A percentile compares a stretch with the other conserved stretches of the same genome.
phyloP scores from a whole-genome alignment of 352 stramenopile species.

The Albugo laibachii region DNA sequence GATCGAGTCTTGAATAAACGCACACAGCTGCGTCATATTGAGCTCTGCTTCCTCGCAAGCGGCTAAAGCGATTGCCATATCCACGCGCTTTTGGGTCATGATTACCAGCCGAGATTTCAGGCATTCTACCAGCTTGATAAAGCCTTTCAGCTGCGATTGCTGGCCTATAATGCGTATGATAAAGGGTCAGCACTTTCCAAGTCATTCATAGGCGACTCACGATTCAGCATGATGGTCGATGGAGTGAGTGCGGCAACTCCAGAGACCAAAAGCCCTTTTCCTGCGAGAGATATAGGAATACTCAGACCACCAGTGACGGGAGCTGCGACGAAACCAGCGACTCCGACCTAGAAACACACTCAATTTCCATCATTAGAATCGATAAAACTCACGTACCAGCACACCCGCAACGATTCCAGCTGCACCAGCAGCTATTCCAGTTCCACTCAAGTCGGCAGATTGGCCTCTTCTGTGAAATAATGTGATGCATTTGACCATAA shows the following conservation, averaged over 20 bases:
- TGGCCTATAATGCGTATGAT: slow-evolving; percentile 22
- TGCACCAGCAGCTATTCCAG: slow-evolving; percentile 55
- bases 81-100: slow-evolving; percentile 64
- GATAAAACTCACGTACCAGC: slow-evolving; percentile 17
- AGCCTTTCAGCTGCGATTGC: slow-evolving; percentile 53
- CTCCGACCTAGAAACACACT: slow-evolving; percentile 19
- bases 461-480: slow-evolving; percentile 57
- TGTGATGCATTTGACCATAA: slow-evolving; percentile 77
- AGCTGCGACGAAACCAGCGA: slow-evolving; percentile 48
- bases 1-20: neutral
- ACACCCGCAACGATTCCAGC: slow-evolving; percentile 63
- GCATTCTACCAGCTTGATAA: slow-evolving; percentile 54
- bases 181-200: neutral
- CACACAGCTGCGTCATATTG: slow-evolving; percentile 14
- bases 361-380: neutral
- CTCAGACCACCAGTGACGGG: slow-evolving; percentile 64
- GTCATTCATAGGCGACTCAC: slow-evolving; percentile 19
- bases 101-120: slow-evolving; percentile 73
- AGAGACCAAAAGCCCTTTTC: slow-evolving; percentile 70
- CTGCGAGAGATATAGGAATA: slow-evolving; percentile 57
- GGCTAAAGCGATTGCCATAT: slow-evolving; percentile 50
- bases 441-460: slow-evolving; percentile 72
- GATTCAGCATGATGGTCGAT: slow-evolving; percentile 71
- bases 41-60: slow-evolving; percentile 51
- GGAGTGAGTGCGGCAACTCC: slow-evolving; percentile 55